Percentiles rank a stretch among this genome's conserved stretches.
Evolutionary conservation across 192 early-diverging fungal genomes (phyloP).

Genomic region (Backusella morwellensis): DNA sequence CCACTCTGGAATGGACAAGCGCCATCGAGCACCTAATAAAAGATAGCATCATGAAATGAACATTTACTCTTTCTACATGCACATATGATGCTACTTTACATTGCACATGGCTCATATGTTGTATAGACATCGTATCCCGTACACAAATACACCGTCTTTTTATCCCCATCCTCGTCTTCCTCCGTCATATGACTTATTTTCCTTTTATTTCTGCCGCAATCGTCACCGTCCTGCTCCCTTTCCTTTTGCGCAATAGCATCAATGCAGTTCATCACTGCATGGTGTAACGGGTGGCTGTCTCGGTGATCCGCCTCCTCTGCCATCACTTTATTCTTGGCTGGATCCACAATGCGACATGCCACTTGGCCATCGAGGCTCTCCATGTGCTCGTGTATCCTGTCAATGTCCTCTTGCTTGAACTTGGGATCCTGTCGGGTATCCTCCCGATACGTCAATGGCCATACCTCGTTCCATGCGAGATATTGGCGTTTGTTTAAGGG

Average conservation of each 20-base stretch:
- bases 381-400: conserved; percentile 40
- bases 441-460: conserved; percentile 82
- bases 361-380: conserved; percentile 15
- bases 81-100: conserved; percentile 49
- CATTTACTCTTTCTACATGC: neutral
- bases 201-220: conserved; percentile 15
- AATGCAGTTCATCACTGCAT: conserved; percentile 83
- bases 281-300: conserved; percentile 64
- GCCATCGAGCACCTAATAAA: conserved; percentile 82
- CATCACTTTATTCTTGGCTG: conserved; percentile 44
- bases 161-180: neutral
- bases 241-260: conserved; percentile 60
- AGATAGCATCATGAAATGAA: conserved; percentile 10
- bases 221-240: conserved; percentile 9
- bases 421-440: conserved; percentile 44
- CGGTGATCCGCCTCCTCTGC: conserved; percentile 51
- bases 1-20: conserved; percentile 89
- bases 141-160: conserved; percentile 64
- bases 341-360: conserved; percentile 54
- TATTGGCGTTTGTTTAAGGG: conserved; percentile 71
- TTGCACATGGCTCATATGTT: conserved; percentile 83
- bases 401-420: conserved; percentile 40
- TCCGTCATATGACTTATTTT: conserved; percentile 20
- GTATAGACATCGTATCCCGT: conserved; percentile 82
- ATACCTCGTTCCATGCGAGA: conserved; percentile 72